Evolutionary conservation across 345 rosid species (phyloP).

Genomic region (Populus euphratica): DNA sequence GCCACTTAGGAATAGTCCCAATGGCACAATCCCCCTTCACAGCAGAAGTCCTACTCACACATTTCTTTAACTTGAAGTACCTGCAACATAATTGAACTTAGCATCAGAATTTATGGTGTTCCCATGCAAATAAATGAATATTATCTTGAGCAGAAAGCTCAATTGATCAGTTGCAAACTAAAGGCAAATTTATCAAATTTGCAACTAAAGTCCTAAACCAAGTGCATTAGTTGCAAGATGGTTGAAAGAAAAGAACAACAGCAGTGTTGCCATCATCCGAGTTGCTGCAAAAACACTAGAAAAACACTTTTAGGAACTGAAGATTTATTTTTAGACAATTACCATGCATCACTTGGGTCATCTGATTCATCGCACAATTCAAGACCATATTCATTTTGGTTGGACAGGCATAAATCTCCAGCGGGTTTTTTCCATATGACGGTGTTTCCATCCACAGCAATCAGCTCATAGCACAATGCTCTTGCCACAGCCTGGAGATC

Average conservation of each 20-base stretch:
- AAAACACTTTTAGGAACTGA: constrained; percentile 5
- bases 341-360: constrained; percentile 80
- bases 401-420: constrained; percentile 67
- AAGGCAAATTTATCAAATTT: background rate
- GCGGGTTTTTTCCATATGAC: constrained; percentile 91
- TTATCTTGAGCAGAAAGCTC: background rate
- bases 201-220: constrained; percentile 3
- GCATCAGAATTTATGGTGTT: background rate
- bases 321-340: constrained; percentile 21
- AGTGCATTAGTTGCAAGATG: constrained; percentile 2
- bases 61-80: constrained; percentile 74
- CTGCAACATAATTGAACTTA: constrained; percentile 36
- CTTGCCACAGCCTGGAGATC: constrained; percentile 95
- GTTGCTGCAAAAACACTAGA: background rate
- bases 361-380: constrained; percentile 64
- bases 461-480: constrained; percentile 80
- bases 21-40: constrained; percentile 62
- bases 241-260: background rate
- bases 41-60: constrained; percentile 57
- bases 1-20: constrained; percentile 75
- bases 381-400: constrained; percentile 73
- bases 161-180: background rate
- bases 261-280: background rate
- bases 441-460: constrained; percentile 87
- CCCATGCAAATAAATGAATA: background rate